These are phyloP conservation scores for Entoloma clypeatum DNA, from an alignment of 1,284 basidiomycete species.

Conservation along the genomic window DNA sequence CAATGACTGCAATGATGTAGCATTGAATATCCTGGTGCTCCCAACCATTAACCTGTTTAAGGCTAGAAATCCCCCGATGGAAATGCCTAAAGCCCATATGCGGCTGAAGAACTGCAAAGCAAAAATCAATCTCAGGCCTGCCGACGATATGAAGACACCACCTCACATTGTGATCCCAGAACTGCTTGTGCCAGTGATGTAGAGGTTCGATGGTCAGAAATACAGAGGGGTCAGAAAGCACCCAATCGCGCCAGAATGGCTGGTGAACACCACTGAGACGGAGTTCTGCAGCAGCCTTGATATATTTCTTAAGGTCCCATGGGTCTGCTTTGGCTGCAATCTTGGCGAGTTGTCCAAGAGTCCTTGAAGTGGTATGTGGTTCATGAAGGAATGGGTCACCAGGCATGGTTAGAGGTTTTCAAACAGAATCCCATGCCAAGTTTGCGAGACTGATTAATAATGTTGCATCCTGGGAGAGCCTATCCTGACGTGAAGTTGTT, in stretches of 20 bases:
- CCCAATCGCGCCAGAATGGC: no score
- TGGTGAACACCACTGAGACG: no score
- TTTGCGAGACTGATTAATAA: conserved; percentile 33
- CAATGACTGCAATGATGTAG: conserved; percentile 27
- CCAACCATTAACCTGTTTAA: conserved; percentile 29
- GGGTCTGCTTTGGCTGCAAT: no score
- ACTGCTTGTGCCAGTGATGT: no score
- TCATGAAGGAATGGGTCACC: conserved; percentile 19
- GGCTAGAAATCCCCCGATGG: conserved; percentile 25
- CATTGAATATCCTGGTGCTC: conserved; percentile 26
- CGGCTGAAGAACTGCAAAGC: conserved; percentile 25
- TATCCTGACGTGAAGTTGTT: conserved; percentile 18
- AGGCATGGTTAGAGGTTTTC: conserved; percentile 28
- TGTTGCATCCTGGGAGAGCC: conserved; percentile 26
- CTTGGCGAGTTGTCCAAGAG: no score
- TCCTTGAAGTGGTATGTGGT: no score
- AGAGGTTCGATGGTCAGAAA: no score
- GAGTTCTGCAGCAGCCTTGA: no score
- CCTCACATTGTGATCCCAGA: no score
- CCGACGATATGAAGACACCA: no score
- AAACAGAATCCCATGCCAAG: conserved; percentile 25
- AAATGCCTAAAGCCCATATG: conserved; percentile 25
- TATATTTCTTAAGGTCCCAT: no score
- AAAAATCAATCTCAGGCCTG: conserved; percentile 26
- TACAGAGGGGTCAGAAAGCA: no score